Evolutionary conservation across 768 basidiomycete genomes (phyloP).

Genomic region (Baorangia bicolor): DNA sequence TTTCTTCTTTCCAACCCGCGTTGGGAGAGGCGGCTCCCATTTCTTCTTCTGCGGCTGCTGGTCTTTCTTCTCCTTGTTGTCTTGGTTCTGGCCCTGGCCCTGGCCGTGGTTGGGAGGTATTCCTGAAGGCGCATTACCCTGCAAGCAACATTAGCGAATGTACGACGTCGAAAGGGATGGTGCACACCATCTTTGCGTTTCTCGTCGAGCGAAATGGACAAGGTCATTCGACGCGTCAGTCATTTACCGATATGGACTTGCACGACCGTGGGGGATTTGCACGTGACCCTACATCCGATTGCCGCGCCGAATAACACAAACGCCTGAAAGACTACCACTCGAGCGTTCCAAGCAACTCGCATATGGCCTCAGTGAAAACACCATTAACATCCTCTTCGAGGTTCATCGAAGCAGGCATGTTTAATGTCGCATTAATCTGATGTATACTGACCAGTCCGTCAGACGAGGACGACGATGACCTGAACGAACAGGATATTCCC

Average conservation of each 20-base stretch:
- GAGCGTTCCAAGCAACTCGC: background rate
- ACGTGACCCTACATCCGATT: conserved; percentile 20
- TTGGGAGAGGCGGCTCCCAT: conserved; percentile 98
- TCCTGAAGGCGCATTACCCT: conserved; percentile 81
- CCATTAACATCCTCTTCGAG: conserved; percentile 64
- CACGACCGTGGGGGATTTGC: conserved; percentile 20
- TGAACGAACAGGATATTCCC: conserved; percentile 80
- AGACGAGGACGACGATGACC: conserved; percentile 75
- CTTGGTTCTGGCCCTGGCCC: conserved; percentile 42
- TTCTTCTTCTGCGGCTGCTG: conserved; percentile 73
- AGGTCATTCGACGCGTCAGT: conserved; percentile 51
- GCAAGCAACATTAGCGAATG: conserved; percentile 6
- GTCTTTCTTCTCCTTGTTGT: conserved; percentile 48
- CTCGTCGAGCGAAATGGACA: background rate
- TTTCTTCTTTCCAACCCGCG: conserved; percentile 97
- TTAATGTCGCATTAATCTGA: background rate
- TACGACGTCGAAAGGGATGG: background rate
- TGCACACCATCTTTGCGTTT: conserved; percentile 25
- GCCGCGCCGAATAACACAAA: conserved; percentile 10
- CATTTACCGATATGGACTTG: conserved; percentile 38
- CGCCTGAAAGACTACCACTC: background rate
- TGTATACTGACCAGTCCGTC: conserved; percentile 4
- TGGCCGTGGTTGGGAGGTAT: conserved; percentile 38
- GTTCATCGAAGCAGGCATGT: conserved; percentile 76
- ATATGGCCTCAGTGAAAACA: conserved; percentile 36